These are phyloP conservation scores for Penicillium sp. DNA, from an alignment of 2,329 filamentous ascomycete species.

Conservation along the genomic window DNA sequence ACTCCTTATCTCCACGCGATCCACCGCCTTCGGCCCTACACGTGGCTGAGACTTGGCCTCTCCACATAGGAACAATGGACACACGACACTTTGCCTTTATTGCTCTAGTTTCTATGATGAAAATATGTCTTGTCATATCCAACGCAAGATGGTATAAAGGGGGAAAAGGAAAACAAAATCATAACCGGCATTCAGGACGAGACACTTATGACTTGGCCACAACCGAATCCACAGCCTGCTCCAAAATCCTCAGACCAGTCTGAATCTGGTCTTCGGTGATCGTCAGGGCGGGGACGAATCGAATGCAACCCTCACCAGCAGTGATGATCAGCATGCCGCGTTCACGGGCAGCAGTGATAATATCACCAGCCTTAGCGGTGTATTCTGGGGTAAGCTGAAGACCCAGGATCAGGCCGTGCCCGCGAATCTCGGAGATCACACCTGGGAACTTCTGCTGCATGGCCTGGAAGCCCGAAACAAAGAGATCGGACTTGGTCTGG, in stretches of 20 bases:
- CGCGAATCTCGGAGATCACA: constrained; percentile 74
- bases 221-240: constrained; percentile 61
- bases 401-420: constrained; percentile 80
- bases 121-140: constrained; percentile 3
- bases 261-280: constrained; percentile 79
- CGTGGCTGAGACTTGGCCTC: background rate
- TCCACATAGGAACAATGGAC: background rate
- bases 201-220: constrained; percentile 38
- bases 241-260: constrained; percentile 71
- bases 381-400: constrained; percentile 73
- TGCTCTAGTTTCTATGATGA: constrained; percentile 10
- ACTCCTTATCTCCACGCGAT: constrained; percentile 5
- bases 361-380: constrained; percentile 49
- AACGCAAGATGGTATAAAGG: constrained; percentile 19
- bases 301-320: constrained; percentile 83
- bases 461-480: constrained; percentile 56
- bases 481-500: constrained; percentile 61
- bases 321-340: constrained; percentile 87
- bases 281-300: constrained; percentile 84
- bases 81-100: constrained; percentile 7
- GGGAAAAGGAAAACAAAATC: constrained; percentile 10
- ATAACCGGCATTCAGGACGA: constrained; percentile 14
- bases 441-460: constrained; percentile 64
- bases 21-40: constrained; percentile 5
- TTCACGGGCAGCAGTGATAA: constrained; percentile 84